Evolutionary conservation across 805 yeast genomes (phyloP).

Genomic region (Groenewaldozyma tartarivorans): DNA sequence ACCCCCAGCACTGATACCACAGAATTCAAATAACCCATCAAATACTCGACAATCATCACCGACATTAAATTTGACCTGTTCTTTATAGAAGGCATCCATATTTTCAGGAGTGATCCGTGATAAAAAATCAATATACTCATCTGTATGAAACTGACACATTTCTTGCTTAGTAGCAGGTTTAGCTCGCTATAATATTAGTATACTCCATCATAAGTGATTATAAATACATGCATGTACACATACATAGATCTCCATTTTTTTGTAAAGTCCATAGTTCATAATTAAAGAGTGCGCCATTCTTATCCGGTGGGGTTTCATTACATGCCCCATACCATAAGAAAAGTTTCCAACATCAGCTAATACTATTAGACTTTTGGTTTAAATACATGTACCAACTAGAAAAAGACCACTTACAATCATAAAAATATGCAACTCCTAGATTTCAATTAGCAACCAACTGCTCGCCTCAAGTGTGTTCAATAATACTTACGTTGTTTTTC

Average conservation of each 20-base stretch:
- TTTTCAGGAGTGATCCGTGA: constrained; percentile 89
- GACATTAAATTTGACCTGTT: constrained; percentile 84
- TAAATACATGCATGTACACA: no score
- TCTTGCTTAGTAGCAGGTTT: constrained; percentile 97
- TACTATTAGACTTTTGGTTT: background rate
- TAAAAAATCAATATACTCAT: constrained; percentile 89
- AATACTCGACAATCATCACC: constrained; percentile 96
- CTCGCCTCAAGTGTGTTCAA: no score
- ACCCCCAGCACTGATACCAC: constrained; percentile 85
- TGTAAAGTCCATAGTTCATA: constrained; percentile 93
- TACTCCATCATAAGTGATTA: background rate
- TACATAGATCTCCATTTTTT: constrained; percentile 87
- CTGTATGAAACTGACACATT: constrained; percentile 97
- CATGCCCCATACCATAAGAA: constrained; percentile 97
- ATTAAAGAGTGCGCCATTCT: constrained; percentile 97
- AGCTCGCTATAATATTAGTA: constrained; percentile 43
- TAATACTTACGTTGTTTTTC: constrained; percentile 10
- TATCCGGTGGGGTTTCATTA: constrained; percentile 98
- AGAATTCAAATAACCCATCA: constrained; percentile 89
- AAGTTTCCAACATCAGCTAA: constrained; percentile 88
- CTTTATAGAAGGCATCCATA: constrained; percentile 75
- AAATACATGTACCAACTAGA: background rate
- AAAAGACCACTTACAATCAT: constrained; percentile 39
- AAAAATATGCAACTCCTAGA: constrained; percentile 61
- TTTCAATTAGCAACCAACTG: no score